A percentile compares a stretch with the other conserved stretches of the same genome.
Conservation (phyloP, 495 filamentous ascomycete genomes). For the Neurospora sp. region DNA sequence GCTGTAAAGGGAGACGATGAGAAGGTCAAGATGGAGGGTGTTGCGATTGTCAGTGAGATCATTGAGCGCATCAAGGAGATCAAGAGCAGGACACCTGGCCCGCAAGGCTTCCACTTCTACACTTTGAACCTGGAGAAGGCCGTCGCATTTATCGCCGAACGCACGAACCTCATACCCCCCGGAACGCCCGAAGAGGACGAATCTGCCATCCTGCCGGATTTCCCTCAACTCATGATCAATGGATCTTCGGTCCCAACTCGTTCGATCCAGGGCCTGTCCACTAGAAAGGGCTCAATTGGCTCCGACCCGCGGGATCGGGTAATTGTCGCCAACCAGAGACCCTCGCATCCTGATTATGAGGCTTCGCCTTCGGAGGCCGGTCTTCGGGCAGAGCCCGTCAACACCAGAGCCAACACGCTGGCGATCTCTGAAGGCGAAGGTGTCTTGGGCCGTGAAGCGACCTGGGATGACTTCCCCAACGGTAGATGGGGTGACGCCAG, state of each 20-base stretch:
- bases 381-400: constrained; percentile 47
- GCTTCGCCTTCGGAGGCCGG: constrained; percentile 56
- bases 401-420: constrained; percentile 67
- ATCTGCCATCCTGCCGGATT: constrained; percentile 28
- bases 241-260: constrained; percentile 15
- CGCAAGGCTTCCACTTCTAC: constrained; percentile 91
- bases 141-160: constrained; percentile 84
- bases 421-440: constrained; percentile 90
- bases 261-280: constrained; percentile 10
- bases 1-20: constrained; percentile 83
- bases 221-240: constrained; percentile 26
- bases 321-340: constrained; percentile 54
- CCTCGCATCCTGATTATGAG: constrained; percentile 50
- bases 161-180: constrained; percentile 68
- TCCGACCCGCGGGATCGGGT: constrained; percentile 73
- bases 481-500: constrained; percentile 91
- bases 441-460: constrained; percentile 85
- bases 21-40: constrained; percentile 67
- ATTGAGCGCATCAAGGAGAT: constrained; percentile 59
- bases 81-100: constrained; percentile 35
- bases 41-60: constrained; percentile 63
- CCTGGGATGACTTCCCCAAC: constrained; percentile 98
- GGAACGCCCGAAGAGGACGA: constrained; percentile 29
- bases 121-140: constrained; percentile 95
- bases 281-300: constrained; percentile 40